Base-by-base conservation (phyloP, 805 yeast genomes). In the Saccharomyces jurei region DNA sequence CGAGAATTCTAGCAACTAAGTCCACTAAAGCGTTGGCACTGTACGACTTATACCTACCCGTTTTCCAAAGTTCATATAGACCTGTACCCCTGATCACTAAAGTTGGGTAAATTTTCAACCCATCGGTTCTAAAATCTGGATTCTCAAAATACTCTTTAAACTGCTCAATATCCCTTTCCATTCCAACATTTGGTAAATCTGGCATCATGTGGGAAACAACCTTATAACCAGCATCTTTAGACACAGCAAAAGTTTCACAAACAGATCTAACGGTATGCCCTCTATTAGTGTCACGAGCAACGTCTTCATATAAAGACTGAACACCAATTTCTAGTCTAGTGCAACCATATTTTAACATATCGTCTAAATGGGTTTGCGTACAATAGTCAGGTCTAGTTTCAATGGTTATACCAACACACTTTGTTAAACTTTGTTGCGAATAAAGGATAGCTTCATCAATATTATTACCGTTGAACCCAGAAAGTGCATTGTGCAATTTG, bases 191-290 rank as follows among this genome's bases (percentile, higher is more conserved):
- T 17, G 99, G 99, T 64, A 94, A 77, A 76, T 94, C 99, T 14
- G 99, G 99, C 99, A 94, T 94, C 99, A 94, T 94, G 74, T 94
- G 99, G 60, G 96, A 84, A 26, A 94, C 99, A 52, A 94, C 96
- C 69, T 94, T 94, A 72, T 91, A 94, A 13, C 99, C 99, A 1
- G 99, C 92, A 71, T 94, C 99, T 69, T 94, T 94, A n/a, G 98
- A 96, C 49, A 87, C 82, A 0, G 89, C 88, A 75, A 94, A 94
- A 0, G 98, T 94, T 67, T 92, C 96, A 71, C 97, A 88, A 9
- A 94, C 99, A 1, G 98, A 83, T 69, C 85, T 86, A 25, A 94
- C 99, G 0, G 99, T 94, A 67, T 94, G 99, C 2, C 99, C 99
- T 72, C 99, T 82, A 69, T 94, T 94, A 3, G 99, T 90, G 71